Evolutionary conservation across 129 eudicot genomes (phyloP).

Genomic region (Pseudognaphalium luteoalbum): DNA sequence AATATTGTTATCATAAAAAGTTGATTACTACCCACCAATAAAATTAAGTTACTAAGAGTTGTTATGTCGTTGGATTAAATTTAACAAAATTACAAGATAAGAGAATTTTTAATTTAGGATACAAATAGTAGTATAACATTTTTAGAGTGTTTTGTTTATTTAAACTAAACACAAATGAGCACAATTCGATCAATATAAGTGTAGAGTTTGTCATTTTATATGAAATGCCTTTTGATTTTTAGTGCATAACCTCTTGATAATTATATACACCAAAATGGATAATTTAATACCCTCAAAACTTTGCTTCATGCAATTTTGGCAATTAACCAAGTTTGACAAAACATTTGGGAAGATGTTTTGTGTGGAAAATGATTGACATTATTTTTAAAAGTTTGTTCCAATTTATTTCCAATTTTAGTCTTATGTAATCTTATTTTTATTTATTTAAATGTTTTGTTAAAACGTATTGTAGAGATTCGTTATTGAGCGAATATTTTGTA

Average conservation of each 20-base stretch:
- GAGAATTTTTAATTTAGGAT: background rate
- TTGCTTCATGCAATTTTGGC: constrained; percentile 10
- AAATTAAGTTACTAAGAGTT: background rate
- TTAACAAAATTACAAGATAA: background rate
- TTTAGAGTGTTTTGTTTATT: background rate
- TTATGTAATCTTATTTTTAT: too few relatives aligned
- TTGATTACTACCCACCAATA: background rate
- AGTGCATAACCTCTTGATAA: background rate
- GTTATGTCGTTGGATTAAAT: background rate
- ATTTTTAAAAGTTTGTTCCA: constrained; percentile 23
- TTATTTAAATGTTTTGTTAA: background rate
- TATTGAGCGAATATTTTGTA: background rate
- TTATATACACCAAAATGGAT: background rate
- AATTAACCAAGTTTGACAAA: constrained; percentile 5
- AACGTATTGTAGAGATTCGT: background rate
- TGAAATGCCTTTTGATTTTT: background rate
- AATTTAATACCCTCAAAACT: constrained; percentile 13
- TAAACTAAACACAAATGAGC: constrained; percentile 1
- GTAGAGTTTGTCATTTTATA: background rate
- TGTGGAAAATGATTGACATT: constrained; percentile 27
- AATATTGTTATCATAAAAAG: background rate
- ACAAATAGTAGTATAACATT: background rate
- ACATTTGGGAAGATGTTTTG: constrained; percentile 6
- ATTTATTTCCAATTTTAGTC: background rate
- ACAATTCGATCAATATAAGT: background rate